phyloP scores from a whole-genome alignment of 2,329 filamentous ascomycete species.

The Alternaria alternata region DNA sequence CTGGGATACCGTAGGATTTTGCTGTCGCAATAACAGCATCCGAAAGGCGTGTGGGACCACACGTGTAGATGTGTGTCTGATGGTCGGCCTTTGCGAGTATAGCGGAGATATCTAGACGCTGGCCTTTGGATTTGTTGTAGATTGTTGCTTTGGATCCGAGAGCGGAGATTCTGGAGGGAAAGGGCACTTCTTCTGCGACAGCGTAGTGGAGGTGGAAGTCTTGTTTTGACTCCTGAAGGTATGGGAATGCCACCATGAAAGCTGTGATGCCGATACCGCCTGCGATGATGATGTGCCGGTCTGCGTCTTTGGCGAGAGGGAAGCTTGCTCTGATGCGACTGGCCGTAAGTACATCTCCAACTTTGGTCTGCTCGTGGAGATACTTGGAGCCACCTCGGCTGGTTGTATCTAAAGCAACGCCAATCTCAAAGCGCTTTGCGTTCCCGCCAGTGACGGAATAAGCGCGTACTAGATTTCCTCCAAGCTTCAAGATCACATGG shows the following conservation, averaged over 20 bases:
- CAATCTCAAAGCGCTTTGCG: slow-evolving; percentile 63
- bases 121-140: slow-evolving; percentile 62
- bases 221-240: slow-evolving; percentile 35
- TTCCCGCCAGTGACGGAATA: slow-evolving; percentile 68
- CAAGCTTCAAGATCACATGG: slow-evolving; percentile 66
- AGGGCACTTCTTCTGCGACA: slow-evolving; percentile 64
- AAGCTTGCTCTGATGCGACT: slow-evolving; percentile 62
- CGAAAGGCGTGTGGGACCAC: slow-evolving; percentile 67
- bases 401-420: slow-evolving; percentile 63
- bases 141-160: slow-evolving; percentile 57
- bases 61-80: slow-evolving; percentile 68
- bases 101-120: slow-evolving; percentile 61
- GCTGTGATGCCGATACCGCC: slow-evolving; percentile 74
- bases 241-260: slow-evolving; percentile 62
- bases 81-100: slow-evolving; percentile 59
- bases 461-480: slow-evolving; percentile 63
- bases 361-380: slow-evolving; percentile 60
- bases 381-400: slow-evolving; percentile 69
- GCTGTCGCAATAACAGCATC: slow-evolving; percentile 58
- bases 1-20: slow-evolving; percentile 53
- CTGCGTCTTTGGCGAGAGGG: slow-evolving; percentile 57
- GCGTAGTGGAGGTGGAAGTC: slow-evolving; percentile 67
- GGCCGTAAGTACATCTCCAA: slow-evolving; percentile 62
- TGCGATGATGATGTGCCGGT: slow-evolving; percentile 69
- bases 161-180: slow-evolving; percentile 56